Conservation (phyloP, 371 early-diverging fungal species). For the Entomophthora muscae region DNA sequence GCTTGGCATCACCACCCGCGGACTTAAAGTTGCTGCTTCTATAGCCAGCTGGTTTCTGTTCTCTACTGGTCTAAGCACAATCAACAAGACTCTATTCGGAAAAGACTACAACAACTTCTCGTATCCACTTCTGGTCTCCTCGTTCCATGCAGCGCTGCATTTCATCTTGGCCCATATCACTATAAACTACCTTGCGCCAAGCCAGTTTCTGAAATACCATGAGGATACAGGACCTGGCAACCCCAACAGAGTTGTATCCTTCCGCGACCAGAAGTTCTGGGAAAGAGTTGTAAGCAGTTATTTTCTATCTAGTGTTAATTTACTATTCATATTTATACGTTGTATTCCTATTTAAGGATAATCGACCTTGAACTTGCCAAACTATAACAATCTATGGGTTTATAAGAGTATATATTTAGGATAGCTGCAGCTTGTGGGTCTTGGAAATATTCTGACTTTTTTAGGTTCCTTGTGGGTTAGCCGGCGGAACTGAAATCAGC, state of each 20-base stretch:
- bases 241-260: not conserved
- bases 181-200: not conserved
- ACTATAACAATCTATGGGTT: no score
- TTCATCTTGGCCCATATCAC: not conserved
- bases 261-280: constrained; percentile 2
- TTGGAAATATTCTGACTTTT: no score
- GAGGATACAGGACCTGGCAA: not conserved
- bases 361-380: no score
- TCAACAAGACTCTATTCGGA: constrained; percentile 7
- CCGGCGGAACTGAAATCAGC: constrained; percentile 6
- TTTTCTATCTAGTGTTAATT: not conserved
- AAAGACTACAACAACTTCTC: constrained; percentile 1
- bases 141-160: constrained; percentile 1
- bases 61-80: not conserved
- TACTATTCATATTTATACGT: not conserved
- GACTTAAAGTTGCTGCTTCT: not conserved
- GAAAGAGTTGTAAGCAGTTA: constrained; percentile 2
- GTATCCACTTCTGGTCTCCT: constrained; percentile 2
- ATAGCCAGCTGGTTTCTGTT: constrained; percentile 5
- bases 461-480: constrained; percentile 6
- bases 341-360: not conserved
- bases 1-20: not conserved
- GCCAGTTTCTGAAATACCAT: not conserved
- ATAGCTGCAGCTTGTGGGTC: no score
- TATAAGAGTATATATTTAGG: no score